Evolutionary conservation across 306 rosid genomes (phyloP).

Genomic region (Inga leiocalycina): DNA sequence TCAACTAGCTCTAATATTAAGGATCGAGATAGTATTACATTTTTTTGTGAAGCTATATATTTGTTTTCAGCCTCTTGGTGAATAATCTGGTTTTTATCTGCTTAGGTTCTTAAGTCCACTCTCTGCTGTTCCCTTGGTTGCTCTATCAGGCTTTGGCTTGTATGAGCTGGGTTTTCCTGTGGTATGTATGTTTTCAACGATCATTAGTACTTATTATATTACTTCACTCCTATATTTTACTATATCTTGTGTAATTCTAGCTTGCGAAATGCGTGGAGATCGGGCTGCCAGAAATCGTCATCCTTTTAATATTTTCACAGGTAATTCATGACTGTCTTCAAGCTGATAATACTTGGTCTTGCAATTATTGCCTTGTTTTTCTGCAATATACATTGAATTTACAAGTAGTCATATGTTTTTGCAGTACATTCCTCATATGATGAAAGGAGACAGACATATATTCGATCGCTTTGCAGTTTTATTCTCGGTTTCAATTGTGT

Average conservation of each 20-base stretch:
- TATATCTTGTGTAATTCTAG: constrained; percentile 45
- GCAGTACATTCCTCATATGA: constrained; percentile 85
- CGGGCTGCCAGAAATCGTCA: constrained; percentile 82
- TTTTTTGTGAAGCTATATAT: neutral
- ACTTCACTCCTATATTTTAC: neutral
- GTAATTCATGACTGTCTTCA: constrained; percentile 40
- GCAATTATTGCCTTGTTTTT: neutral
- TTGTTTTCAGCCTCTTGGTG: neutral
- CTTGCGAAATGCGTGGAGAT: constrained; percentile 90
- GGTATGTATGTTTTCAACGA: constrained; percentile 53
- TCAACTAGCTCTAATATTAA: no score
- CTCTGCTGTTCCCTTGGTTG: constrained; percentile 87
- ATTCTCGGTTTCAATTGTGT: constrained; percentile 78
- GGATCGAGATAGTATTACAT: no score
- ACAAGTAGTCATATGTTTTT: constrained; percentile 21
- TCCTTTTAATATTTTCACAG: constrained; percentile 82
- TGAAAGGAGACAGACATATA: constrained; percentile 55
- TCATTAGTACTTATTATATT: neutral
- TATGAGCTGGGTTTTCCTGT: constrained; percentile 85
- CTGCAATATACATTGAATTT: constrained; percentile 5
- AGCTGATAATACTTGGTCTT: constrained; percentile 8
- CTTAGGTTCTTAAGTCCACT: constrained; percentile 88
- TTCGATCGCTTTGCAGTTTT: constrained; percentile 83
- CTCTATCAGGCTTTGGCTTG: constrained; percentile 88
- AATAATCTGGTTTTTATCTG: constrained; percentile 35